Percentiles rank a stretch among this genome's conserved stretches.
Conservation (phyloP, 225 moss, liverwort and hornwort species). For the Antitrichia curtipendula region DNA sequence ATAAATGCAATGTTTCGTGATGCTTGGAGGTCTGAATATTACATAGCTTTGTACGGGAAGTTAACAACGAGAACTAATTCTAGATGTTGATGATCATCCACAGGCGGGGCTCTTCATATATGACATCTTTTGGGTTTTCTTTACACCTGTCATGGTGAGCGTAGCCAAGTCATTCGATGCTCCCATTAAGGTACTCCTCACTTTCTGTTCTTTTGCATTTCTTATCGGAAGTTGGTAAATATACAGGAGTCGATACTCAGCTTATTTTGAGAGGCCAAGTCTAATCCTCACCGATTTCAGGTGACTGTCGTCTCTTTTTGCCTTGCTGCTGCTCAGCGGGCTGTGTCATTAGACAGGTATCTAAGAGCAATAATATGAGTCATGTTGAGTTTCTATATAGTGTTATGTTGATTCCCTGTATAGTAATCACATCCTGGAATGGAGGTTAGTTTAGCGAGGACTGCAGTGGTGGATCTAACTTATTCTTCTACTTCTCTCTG, state of each 20-base stretch:
- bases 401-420: background rate
- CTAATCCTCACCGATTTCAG: background rate
- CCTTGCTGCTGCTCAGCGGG: background rate
- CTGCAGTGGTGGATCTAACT: background rate
- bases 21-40: background rate
- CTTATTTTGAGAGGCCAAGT: background rate
- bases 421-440: background rate
- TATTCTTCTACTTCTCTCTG: background rate
- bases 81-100: background rate
- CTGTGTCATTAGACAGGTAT: slow-evolving; percentile 5
- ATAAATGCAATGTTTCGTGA: background rate
- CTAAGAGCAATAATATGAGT: background rate
- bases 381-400: background rate
- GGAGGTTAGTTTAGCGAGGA: background rate
- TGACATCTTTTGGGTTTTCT: slow-evolving; percentile 99
- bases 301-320: background rate
- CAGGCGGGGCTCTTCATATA: slow-evolving; percentile 98
- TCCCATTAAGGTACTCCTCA: slow-evolving; percentile 76
- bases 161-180: slow-evolving; percentile 99
- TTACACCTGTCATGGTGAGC: slow-evolving; percentile 99
- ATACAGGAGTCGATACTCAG: background rate
- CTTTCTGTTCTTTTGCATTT: background rate
- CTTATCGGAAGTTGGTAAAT: background rate
- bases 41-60: background rate
- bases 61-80: background rate